These are phyloP conservation scores for Tolypocladium endophyticum DNA, from an alignment of 2,329 filamentous ascomycete genomes.

Conservation along the genomic window DNA sequence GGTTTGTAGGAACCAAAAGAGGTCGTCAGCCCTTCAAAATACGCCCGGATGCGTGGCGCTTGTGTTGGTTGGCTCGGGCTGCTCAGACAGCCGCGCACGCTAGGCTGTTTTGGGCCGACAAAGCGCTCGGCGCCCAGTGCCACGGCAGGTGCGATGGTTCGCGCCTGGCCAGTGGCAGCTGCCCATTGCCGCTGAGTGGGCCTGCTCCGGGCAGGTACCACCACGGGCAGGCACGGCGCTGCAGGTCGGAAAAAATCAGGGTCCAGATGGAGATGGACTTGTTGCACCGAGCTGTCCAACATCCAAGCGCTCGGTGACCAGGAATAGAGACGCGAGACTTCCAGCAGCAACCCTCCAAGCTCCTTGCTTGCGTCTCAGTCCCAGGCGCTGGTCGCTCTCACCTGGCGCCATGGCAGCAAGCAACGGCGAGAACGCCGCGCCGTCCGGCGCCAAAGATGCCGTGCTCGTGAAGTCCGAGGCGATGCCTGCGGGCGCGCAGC, in stretches of 20 bases:
- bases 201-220: background rate
- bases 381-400: background rate
- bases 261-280: background rate
- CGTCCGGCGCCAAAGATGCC: slow-evolving; percentile 59
- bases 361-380: background rate
- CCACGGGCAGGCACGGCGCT: background rate
- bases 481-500: slow-evolving; percentile 65
- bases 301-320: background rate
- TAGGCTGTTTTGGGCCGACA: slow-evolving; percentile 5
- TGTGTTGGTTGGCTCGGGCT: slow-evolving; percentile 2
- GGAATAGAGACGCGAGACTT: background rate
- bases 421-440: slow-evolving; percentile 31
- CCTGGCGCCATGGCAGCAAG: slow-evolving; percentile 20
- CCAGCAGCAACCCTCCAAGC: background rate
- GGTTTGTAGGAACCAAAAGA: slow-evolving; percentile 3
- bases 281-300: background rate
- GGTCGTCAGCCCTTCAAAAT: slow-evolving; percentile 7
- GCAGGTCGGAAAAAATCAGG: background rate
- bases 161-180: background rate
- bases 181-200: background rate
- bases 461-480: slow-evolving; percentile 78
- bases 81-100: slow-evolving; percentile 7
- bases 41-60: slow-evolving; percentile 12
- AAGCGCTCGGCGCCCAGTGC: background rate
- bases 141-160: background rate